Base-by-base conservation (phyloP, 306 rosid species). In the Acmispon strigosus region DNA sequence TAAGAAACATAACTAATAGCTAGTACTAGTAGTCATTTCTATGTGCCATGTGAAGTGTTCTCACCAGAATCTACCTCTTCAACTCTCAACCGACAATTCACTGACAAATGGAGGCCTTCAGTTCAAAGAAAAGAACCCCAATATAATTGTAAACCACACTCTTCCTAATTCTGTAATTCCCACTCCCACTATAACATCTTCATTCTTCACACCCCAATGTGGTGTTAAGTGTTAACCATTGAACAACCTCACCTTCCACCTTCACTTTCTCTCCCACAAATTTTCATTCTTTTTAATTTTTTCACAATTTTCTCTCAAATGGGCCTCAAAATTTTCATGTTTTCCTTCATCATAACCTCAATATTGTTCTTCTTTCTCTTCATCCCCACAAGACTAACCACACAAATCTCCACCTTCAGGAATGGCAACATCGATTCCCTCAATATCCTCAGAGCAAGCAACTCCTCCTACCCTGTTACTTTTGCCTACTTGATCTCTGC, bases 401-500 rank as follows among this genome's bases (percentile, higher is more conserved):
- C 59, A n/a, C 89, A 87, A 82, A 61, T 72, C 57, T 63, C 87
- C 60, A 72, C 20, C 62, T 64, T 84, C 16, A 81, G 57, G 41
- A 84, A 92, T 1, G 9, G 52, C 3, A 27, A 27, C 10, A 62
- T 75, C 32, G 80, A 55, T 69, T 64, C 71, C 83, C 11, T 81
- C 68, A 78, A 73, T 62, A 37, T 70, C 55, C 45, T 77, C 47
- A 69, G 37, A 66, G 54, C 80, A n/a, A 67, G 4, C 78, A 74
- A 69, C 3, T 53, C 86, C 5, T 87, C 86, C 6, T 89, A 92
- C 47, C 92, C 98, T 1, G 81, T 80, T 10, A 73, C 86, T 1
- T 88, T 92, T 56, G 88, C 98, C 0, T 92, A 92, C 81, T 72
- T 90, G 56, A 92, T 92, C 71, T 92, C 96, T 8, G 92, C 96